Conservation (phyloP, 2,329 filamentous ascomycete species). For the Pseudogymnoascus destructans region DNA sequence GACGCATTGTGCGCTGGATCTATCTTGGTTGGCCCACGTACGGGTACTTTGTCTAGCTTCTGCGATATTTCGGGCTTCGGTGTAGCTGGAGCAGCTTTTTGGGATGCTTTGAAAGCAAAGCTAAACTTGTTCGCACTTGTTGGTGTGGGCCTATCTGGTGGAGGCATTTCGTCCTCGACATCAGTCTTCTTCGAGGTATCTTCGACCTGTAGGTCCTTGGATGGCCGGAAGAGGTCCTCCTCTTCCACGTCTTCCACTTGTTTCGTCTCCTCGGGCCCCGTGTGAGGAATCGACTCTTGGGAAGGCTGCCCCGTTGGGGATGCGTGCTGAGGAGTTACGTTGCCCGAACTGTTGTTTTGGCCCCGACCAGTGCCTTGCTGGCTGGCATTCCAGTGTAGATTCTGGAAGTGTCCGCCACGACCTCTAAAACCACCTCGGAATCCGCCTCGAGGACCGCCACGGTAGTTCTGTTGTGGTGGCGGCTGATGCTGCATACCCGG, state of each 20-base stretch:
- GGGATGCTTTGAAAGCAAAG: constrained; percentile 77
- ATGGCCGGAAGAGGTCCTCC: constrained; percentile 43
- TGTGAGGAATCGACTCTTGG: constrained; percentile 16
- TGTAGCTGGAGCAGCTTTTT: constrained; percentile 41
- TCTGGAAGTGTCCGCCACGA: constrained; percentile 46
- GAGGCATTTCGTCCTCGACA: constrained; percentile 39
- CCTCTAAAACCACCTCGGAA: constrained; percentile 26
- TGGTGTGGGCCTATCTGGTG: constrained; percentile 38
- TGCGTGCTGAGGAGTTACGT: constrained; percentile 24
- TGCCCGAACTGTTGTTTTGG: constrained; percentile 29
- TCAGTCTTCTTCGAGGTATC: constrained; percentile 40
- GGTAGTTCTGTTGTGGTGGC: constrained; percentile 27
- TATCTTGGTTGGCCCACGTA: constrained; percentile 13
- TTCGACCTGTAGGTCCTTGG: constrained; percentile 52
- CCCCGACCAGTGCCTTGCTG: constrained; percentile 39
- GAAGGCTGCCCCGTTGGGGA: constrained; percentile 23
- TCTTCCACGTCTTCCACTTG: constrained; percentile 24
- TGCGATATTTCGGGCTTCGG: constrained; percentile 53
- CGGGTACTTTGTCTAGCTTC: constrained; percentile 46
- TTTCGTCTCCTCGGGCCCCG: constrained; percentile 24
- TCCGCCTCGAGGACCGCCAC: constrained; percentile 16
- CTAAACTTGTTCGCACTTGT: constrained; percentile 60
- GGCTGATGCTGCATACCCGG: constrained; percentile 39
- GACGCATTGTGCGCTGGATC: constrained; percentile 16
- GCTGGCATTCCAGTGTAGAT: constrained; percentile 57